phyloP scores from a whole-genome alignment of 192 early-diverging fungal species.

The Helicostylum pulchrum region DNA sequence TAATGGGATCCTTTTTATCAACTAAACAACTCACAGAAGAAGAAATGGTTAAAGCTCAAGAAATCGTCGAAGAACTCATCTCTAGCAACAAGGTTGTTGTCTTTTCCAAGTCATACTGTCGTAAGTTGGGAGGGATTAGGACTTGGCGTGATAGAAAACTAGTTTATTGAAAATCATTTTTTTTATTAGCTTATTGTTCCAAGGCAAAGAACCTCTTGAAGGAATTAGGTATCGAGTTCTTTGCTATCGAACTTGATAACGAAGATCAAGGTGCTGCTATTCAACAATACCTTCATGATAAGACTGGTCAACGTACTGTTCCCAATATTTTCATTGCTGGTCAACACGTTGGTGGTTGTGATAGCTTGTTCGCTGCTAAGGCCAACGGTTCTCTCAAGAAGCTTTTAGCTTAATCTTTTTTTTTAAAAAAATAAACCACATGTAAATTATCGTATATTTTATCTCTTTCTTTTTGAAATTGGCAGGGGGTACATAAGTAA shows the following conservation, averaged over 20 bases:
- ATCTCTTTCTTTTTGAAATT: no score
- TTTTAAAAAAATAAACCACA: no score
- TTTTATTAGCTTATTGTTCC: conserved; percentile 50
- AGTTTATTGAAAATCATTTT: not conserved
- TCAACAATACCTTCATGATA: conserved; percentile 51
- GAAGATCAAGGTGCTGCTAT: conserved; percentile 52
- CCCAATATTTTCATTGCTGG: conserved; percentile 70
- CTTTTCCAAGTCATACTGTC: conserved; percentile 78
- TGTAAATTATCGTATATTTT: no score
- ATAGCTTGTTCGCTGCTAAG: conserved; percentile 45
- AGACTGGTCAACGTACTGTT: conserved; percentile 69
- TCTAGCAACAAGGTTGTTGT: conserved; percentile 55
- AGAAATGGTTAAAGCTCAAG: conserved; percentile 30
- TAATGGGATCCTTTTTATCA: not conserved
- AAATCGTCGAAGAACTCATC: conserved; percentile 45
- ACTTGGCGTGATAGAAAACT: not conserved
- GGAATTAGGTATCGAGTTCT: conserved; percentile 34
- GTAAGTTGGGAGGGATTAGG: conserved; percentile 11
- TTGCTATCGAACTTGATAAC: conserved; percentile 54
- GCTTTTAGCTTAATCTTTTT: no score
- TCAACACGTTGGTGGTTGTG: conserved; percentile 67
- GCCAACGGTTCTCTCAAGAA: conserved; percentile 22
- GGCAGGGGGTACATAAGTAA: no score
- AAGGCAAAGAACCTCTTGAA: conserved; percentile 50
- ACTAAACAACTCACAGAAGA: not conserved